Base-by-base conservation (phyloP, 2,329 filamentous ascomycete species). In the Clarireedia monteithiana region DNA sequence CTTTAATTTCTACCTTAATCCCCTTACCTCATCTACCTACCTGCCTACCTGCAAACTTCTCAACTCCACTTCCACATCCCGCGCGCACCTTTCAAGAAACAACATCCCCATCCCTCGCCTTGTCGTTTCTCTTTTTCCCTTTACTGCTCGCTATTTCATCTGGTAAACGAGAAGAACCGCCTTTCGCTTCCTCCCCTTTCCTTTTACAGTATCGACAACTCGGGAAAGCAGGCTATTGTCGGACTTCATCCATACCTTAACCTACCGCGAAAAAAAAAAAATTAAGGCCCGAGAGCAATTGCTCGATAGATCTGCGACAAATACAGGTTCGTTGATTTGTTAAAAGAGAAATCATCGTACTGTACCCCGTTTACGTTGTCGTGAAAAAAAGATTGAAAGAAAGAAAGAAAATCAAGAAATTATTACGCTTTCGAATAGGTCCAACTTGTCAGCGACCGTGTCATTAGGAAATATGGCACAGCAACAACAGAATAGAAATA, bases 401-500 rank as follows among this genome's bases (percentile, higher is more conserved):
- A 34, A 34, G 30, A 34, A 34, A 20, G 20, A 20, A 20, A 20
- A 20, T 2, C 20, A 20, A 20, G 20, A 20, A 34, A 34, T 26
- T 26, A 46, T 46, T 24, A 14, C 42, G 42, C 20, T 39, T 34
- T 34, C 51, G 44, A 48, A 40, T 39, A 34, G 34, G 40, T 46
- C 20, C 27, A 50, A 50, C 27, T 30, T 49, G 51, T 48, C 45
- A 58, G 45, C 49, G 46, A 50, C 57, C 52, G 50, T 46, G 40
- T 48, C 40, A 54, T 36, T 38, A 17, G n/a, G n/a, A 46, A 58
- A 51, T 45, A 62, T 66, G 63, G 63, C 62, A 57, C 61, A 63
- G 61, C 62, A 65, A 49, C 36, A 56, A 44, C 51, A 59, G 27
- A 51, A 56, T 40, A 64, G 61, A 23, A 64, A 68, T 56, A 63